Evolutionary conservation across 2,329 filamentous ascomycete genomes (phyloP).

Genomic region (Sordariomycetes sp.): DNA sequence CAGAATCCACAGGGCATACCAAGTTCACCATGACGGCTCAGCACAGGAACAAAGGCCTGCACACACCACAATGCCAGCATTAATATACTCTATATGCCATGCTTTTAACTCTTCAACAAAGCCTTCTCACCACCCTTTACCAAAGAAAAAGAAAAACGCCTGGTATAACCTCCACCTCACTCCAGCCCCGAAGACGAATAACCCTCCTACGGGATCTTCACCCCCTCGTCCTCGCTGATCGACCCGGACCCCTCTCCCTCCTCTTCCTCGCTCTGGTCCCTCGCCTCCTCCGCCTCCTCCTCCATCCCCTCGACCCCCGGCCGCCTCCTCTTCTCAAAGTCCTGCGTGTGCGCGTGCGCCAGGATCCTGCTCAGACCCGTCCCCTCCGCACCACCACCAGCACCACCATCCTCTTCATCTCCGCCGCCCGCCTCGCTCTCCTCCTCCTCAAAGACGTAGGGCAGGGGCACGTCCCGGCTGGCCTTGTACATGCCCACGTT

Average conservation of each 20-base stretch:
- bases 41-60: too few relatives aligned
- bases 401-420: constrained; percentile 7
- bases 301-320: constrained; percentile 10
- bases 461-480: constrained; percentile 74
- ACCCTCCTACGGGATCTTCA: constrained; percentile 10
- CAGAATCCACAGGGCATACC: too few relatives aligned
- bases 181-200: background rate
- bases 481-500: constrained; percentile 89
- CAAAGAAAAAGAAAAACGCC: too few relatives aligned
- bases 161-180: too few relatives aligned
- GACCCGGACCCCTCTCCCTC: constrained; percentile 15
- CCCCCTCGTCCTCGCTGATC: background rate
- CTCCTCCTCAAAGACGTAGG: constrained; percentile 51
- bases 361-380: constrained; percentile 50
- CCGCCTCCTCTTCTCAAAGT: constrained; percentile 72
- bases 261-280: constrained; percentile 19
- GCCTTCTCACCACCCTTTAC: too few relatives aligned
- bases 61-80: too few relatives aligned
- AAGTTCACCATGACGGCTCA: too few relatives aligned
- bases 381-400: background rate
- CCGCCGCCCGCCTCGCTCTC: background rate
- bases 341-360: constrained; percentile 75
- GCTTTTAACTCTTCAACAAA: too few relatives aligned
- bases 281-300: constrained; percentile 12
- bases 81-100: too few relatives aligned